A percentile compares a stretch with the other conserved stretches of the same genome.
These are phyloP conservation scores for Cardiospermum halicacabum DNA, from an alignment of 345 rosid genomes.

Conservation along the genomic window DNA sequence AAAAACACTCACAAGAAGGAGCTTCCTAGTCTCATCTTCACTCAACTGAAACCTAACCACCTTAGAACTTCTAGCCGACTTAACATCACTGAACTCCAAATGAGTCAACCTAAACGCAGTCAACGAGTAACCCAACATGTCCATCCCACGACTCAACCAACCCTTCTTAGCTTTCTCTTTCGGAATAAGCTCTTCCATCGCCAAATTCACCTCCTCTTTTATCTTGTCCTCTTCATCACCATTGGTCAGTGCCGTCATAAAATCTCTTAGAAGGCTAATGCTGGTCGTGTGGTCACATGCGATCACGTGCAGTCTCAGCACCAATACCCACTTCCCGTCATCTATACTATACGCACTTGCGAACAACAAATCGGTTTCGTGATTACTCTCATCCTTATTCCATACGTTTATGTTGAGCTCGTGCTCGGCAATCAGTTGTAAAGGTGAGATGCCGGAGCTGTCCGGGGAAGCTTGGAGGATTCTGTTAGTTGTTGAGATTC, in stretches of 20 bases:
- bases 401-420: conserved; percentile 40
- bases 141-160: conserved; percentile 37
- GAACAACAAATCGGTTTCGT: conserved; percentile 17
- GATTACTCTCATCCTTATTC: neutral
- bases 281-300: conserved; percentile 38
- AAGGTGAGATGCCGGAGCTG: conserved; percentile 10
- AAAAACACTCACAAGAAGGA: conserved; percentile 27
- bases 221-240: neutral
- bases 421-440: conserved; percentile 40
- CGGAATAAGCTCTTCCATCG: conserved; percentile 39
- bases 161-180: conserved; percentile 28
- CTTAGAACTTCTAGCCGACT: conserved; percentile 31
- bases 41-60: conserved; percentile 35
- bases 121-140: conserved; percentile 39
- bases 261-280: conserved; percentile 26
- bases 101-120: conserved; percentile 30
- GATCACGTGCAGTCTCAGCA: conserved; percentile 26
- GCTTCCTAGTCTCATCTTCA: conserved; percentile 23
- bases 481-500: conserved; percentile 18
- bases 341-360: conserved; percentile 23
- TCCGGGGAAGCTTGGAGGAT: conserved; percentile 16
- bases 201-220: conserved; percentile 22
- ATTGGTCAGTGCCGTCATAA: conserved; percentile 18
- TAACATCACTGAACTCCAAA: conserved; percentile 34
- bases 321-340: conserved; percentile 18